phyloP scores from a whole-genome alignment of 805 yeast genomes.

The Lachancea quebecensis region DNA sequence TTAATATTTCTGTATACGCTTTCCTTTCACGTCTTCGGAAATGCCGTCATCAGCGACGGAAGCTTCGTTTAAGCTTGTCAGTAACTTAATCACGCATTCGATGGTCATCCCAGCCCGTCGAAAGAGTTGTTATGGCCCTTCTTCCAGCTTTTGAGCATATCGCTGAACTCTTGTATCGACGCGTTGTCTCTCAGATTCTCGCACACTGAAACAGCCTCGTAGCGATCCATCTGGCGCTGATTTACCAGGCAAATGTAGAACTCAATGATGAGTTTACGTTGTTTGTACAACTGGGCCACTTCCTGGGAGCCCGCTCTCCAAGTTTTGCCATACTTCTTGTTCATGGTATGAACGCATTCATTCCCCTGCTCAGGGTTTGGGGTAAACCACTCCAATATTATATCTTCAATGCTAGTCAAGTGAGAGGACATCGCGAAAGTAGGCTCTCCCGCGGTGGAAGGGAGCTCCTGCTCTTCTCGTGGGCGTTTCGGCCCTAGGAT shows the following conservation, averaged over 20 bases:
- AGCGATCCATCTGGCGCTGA: conserved; percentile 16
- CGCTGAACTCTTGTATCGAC: conserved; percentile 4
- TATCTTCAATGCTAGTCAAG: conserved; percentile 19
- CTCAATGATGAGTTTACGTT: conserved; percentile 27
- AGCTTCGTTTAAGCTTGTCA: background rate
- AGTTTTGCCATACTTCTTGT: conserved; percentile 21
- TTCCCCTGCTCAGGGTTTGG: conserved; percentile 25
- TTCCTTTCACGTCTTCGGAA: too few species aligned
- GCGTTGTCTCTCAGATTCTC: conserved; percentile 13
- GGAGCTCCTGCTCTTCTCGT: conserved; percentile 5
- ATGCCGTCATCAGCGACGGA: background rate
- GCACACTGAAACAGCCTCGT: conserved; percentile 23
- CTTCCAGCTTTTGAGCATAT: conserved; percentile 20
- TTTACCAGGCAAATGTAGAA: conserved; percentile 28
- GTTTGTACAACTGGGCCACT: conserved; percentile 20
- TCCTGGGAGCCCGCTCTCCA: conserved; percentile 20
- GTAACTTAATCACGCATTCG: background rate
- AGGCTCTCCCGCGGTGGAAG: background rate
- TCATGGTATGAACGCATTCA: conserved; percentile 30
- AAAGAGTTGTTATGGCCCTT: conserved; percentile 14
- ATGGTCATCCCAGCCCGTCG: conserved; percentile 6
- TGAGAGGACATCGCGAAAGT: conserved; percentile 17
- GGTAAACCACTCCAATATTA: conserved; percentile 31
- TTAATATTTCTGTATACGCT: too few species aligned
- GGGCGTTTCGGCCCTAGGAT: background rate